Evolutionary conservation across 805 yeast species (phyloP), one percentile per base, ranked within the genome.

Genomic region (Kuraishia hungarica): DNA sequence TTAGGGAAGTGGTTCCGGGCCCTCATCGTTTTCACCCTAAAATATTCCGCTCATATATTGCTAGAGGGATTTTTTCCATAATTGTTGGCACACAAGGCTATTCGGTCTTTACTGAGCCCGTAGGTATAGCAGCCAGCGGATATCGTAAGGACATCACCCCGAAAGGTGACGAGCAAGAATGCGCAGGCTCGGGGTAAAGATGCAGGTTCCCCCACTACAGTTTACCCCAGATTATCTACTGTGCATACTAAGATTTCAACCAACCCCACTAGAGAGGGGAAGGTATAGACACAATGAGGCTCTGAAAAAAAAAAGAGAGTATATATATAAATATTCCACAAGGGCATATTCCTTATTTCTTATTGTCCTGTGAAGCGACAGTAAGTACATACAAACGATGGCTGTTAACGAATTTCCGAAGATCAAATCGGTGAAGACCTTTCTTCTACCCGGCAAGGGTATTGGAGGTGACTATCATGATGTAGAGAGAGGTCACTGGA

Each of bases 381-480:
- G 43, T 35, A 35, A 35, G 43, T 35, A 35, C 43, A 24, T 6
- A 15, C 15, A 19, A 24, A 28, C 20, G 53, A 66, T 65, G 69
- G 51, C 64, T 35, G 64, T 57, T 26, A 62, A 57, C 46, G 68
- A 67, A 29, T 77, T 77, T 61, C 80, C 81, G 55, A 73, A 64
- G 54, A 77, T 77, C 61, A 73, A 69, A 55, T 67, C 67, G 56
- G 71, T 77, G 51, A 73, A 70, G 56, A 75, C 80, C 49, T 77
- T 62, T 63, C 66, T 76, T 35, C 59, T 75, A 23, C 67, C 68
- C 55, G 80, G 76, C 39, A 72, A 70, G 59, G 80, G 79, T 51
- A 67, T 73, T 54, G 81, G 81, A 55, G 81, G 80, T 57, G 81
- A 77, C 61, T 77, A 77, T 63, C 81, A 77, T 61, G 72, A 77